Percentiles rank a stretch among this genome's conserved stretches.
Evolutionary conservation across 306 rosid species (phyloP).

Genomic region (Gastrolobium bilobum): DNA sequence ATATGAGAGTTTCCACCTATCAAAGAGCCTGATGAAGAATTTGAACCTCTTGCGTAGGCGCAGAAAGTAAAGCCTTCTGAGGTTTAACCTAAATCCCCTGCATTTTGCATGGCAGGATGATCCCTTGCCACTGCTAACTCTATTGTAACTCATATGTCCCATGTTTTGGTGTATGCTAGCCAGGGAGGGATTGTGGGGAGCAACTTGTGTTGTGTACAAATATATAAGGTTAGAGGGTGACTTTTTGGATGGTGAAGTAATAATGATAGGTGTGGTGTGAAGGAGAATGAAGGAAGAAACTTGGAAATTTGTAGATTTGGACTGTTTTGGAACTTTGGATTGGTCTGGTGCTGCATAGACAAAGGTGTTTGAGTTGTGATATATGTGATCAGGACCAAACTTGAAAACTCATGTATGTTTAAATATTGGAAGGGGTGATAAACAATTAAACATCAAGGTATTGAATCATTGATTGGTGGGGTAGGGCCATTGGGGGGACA

Average conservation of each 20-base stretch:
- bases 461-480: constrained; percentile 55
- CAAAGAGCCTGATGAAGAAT: constrained; percentile 58
- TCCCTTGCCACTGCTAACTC: constrained; percentile 55
- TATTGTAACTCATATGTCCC: constrained; percentile 56
- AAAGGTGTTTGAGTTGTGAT: constrained; percentile 40
- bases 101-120: constrained; percentile 50
- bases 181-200: not conserved
- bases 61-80: constrained; percentile 54
- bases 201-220: constrained; percentile 40
- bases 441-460: constrained; percentile 32
- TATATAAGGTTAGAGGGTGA: constrained; percentile 52
- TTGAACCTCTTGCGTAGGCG: constrained; percentile 60
- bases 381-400: constrained; percentile 45
- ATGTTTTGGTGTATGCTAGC: constrained; percentile 37
- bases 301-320: constrained; percentile 56
- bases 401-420: constrained; percentile 32
- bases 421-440: constrained; percentile 33
- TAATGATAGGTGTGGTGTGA: constrained; percentile 44
- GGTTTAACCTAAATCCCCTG: constrained; percentile 69
- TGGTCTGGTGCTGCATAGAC: constrained; percentile 50
- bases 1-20: constrained; percentile 53
- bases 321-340: constrained; percentile 49
- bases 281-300: constrained; percentile 53
- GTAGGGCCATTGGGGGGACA: constrained; percentile 48
- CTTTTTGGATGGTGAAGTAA: constrained; percentile 63